Conservation (phyloP, 306 rosid genomes). For the Alnus glutinosa region DNA sequence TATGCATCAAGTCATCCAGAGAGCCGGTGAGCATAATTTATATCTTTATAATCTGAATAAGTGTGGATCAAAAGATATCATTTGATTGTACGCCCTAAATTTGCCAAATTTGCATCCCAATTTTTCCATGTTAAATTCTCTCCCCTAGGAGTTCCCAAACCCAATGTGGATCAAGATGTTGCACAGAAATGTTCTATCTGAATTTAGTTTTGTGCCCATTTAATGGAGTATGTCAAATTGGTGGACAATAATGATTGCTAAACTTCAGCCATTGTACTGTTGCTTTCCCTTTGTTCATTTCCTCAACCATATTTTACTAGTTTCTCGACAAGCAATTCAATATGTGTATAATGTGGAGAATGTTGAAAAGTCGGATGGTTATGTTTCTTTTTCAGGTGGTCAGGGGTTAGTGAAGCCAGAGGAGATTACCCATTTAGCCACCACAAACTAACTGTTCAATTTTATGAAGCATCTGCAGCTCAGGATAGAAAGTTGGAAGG, state of each 20-base stretch:
- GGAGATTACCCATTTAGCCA: constrained; percentile 99
- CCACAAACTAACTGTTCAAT: constrained; percentile 96
- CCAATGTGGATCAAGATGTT: background rate
- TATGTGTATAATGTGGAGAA: background rate
- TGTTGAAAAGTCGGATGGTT: constrained; percentile 2
- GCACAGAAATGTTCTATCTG: background rate
- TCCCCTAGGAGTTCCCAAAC: background rate
- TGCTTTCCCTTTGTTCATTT: background rate
- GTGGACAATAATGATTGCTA: background rate
- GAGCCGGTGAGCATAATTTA: constrained; percentile 52
- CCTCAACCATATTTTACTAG: background rate
- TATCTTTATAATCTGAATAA: constrained; percentile 7
- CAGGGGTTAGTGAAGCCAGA: constrained; percentile 89
- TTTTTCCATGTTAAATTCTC: background rate
- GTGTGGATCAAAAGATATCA: background rate
- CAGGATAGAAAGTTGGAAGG: constrained; percentile 99
- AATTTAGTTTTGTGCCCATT: background rate
- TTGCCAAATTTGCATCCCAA: background rate
- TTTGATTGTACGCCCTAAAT: background rate
- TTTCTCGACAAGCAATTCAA: background rate
- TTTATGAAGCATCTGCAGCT: constrained; percentile 97
- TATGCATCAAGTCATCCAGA: constrained; percentile 77
- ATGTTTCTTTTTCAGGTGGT: constrained; percentile 71
- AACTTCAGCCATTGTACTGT: background rate
- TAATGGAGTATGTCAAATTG: background rate